Evolutionary conservation across 768 basidiomycete species (phyloP).

Genomic region (Kwoniella shandongensis): DNA sequence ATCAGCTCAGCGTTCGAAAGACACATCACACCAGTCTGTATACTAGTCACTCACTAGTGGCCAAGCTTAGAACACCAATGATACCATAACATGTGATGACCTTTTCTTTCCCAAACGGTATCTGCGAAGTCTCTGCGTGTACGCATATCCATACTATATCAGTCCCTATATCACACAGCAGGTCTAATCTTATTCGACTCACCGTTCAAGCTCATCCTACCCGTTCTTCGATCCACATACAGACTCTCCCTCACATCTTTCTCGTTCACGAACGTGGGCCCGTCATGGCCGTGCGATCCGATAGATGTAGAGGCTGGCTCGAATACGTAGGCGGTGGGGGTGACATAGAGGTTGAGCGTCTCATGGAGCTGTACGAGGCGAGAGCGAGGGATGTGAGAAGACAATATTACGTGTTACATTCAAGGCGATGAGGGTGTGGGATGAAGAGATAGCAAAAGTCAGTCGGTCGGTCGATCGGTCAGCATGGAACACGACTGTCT

Average conservation of each 20-base stretch:
- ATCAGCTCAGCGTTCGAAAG: no score
- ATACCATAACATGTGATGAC: conserved; percentile 57
- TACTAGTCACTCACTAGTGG: conserved; percentile 54
- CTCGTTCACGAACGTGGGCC: conserved; percentile 33
- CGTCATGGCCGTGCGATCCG: conserved; percentile 17
- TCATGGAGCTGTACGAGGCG: conserved; percentile 41
- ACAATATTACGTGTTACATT: no score
- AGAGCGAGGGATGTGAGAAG: neutral
- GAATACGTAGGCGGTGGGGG: conserved; percentile 41
- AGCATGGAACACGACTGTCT: neutral
- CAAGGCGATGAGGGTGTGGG: no score
- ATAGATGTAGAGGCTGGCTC: conserved; percentile 40
- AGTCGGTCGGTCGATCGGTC: neutral
- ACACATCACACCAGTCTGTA: no score
- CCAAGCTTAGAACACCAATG: conserved; percentile 57
- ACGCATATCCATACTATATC: neutral
- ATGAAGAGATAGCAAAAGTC: no score
- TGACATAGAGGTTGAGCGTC: conserved; percentile 52
- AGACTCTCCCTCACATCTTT: conserved; percentile 53
- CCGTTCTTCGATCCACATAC: conserved; percentile 52
- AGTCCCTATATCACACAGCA: neutral
- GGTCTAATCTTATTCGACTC: conserved; percentile 18
- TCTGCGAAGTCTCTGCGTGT: conserved; percentile 19
- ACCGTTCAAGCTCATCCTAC: conserved; percentile 55
- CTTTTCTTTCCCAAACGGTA: conserved; percentile 50